Conservation (phyloP, 1,284 basidiomycete species). For the Irpex lacteus region DNA sequence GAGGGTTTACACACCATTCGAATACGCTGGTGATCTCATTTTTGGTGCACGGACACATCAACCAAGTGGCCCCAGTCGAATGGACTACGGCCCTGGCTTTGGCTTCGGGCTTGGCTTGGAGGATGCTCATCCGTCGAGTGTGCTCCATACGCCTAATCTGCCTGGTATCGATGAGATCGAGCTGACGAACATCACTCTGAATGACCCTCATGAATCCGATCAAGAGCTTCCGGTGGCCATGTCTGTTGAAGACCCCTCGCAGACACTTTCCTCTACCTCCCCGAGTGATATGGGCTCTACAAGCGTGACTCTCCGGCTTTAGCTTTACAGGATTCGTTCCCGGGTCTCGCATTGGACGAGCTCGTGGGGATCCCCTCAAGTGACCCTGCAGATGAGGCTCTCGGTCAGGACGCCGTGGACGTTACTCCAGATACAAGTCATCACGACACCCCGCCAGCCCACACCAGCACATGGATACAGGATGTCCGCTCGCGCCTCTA, state of each 20-base stretch:
- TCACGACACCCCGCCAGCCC: constrained; percentile 53
- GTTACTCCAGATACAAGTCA: constrained; percentile 18
- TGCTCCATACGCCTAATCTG: constrained; percentile 49
- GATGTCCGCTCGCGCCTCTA: not conserved
- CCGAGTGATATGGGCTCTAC: constrained; percentile 33
- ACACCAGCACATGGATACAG: constrained; percentile 42
- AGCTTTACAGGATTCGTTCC: constrained; percentile 3
- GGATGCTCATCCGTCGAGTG: constrained; percentile 37
- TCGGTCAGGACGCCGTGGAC: not conserved
- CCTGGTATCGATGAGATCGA: constrained; percentile 72
- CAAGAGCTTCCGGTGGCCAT: constrained; percentile 12
- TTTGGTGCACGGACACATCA: constrained; percentile 71
- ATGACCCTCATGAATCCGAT: constrained; percentile 37
- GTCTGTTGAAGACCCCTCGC: constrained; percentile 7
- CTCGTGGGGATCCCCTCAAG: constrained; percentile 52
- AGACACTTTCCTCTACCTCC: constrained; percentile 30
- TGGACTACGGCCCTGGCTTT: constrained; percentile 45
- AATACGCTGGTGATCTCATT: constrained; percentile 80
- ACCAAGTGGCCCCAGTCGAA: constrained; percentile 36
- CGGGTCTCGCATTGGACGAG: constrained; percentile 54
- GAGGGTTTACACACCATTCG: constrained; percentile 80
- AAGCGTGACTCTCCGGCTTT: not conserved
- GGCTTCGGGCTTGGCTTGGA: constrained; percentile 42
- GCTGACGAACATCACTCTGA: constrained; percentile 62
- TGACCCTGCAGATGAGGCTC: constrained; percentile 5